Evolutionary conservation across 164 flowering plant species (phyloP).

Genomic region (Nymphaea thermarum): DNA sequence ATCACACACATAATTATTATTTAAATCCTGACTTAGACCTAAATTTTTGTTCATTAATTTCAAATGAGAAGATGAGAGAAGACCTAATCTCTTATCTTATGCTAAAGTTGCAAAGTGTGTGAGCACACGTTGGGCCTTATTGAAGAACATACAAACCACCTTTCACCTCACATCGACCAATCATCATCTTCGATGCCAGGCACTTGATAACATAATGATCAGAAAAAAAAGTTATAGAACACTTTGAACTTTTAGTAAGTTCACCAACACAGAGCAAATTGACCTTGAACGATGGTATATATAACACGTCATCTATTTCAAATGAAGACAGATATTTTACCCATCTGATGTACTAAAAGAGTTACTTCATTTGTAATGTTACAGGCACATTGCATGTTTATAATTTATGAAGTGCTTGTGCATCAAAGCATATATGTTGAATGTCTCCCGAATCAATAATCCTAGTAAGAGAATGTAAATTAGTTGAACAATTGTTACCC

Average conservation of each 20-base stretch:
- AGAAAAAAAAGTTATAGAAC: background rate
- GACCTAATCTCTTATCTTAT: background rate
- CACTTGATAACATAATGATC: background rate
- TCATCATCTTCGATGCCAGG: background rate
- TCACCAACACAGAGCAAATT: background rate
- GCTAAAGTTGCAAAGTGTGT: background rate
- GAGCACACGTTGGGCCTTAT: background rate
- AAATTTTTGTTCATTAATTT: background rate
- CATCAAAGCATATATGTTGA: too few species aligned
- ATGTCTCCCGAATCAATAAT: too few species aligned
- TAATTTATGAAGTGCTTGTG: too few species aligned
- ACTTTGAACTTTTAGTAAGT: background rate
- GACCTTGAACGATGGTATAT: background rate
- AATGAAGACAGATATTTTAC: background rate
- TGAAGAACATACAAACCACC: background rate
- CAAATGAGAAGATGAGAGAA: background rate
- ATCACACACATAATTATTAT: background rate
- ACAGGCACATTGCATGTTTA: too few species aligned
- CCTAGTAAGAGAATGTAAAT: too few species aligned
- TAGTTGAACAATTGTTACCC: too few species aligned
- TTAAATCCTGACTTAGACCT: background rate
- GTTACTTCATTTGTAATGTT: background rate
- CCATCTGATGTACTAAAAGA: too few species aligned
- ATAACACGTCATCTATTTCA: background rate
- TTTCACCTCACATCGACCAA: background rate